Conservation (phyloP, 2,329 filamentous ascomycete species). For the Huntiella omanensis region DNA sequence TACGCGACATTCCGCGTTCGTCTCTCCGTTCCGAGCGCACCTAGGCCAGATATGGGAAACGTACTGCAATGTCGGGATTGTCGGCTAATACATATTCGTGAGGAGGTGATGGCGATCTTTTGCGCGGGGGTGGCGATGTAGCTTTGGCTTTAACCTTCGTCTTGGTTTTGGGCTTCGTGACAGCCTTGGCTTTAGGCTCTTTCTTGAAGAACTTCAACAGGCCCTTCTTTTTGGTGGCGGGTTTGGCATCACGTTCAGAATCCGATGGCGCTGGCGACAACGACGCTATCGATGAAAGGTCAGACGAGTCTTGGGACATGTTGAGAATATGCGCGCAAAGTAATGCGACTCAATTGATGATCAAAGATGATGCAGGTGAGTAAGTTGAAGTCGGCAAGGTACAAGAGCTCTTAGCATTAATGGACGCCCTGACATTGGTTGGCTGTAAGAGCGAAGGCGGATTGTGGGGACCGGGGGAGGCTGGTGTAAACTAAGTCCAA, state of each 20-base stretch:
- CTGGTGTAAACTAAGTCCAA: conserved; percentile 3
- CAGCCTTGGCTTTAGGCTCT: conserved; percentile 17
- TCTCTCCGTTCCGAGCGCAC: conserved; percentile 14
- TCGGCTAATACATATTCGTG: conserved; percentile 83
- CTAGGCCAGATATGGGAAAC: conserved; percentile 22
- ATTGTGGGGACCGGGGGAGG: conserved; percentile 10
- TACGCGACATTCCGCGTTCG: conserved; percentile 33
- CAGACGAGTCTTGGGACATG: conserved; percentile 37
- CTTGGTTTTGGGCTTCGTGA: no score
- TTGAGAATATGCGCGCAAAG: neutral
- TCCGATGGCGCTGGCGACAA: conserved; percentile 26
- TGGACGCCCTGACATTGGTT: neutral
- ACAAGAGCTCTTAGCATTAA: neutral
- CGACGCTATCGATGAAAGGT: conserved; percentile 39
- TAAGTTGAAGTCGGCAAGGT: neutral
- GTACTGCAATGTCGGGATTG: conserved; percentile 78
- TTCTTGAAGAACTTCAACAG: conserved; percentile 45
- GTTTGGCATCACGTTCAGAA: conserved; percentile 32
- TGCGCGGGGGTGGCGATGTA: conserved; percentile 47
- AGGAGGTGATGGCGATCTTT: conserved; percentile 70
- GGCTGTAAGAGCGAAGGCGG: conserved; percentile 5
- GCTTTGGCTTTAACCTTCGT: conserved; percentile 24
- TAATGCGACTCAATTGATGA: neutral
- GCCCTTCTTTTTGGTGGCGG: conserved; percentile 31
- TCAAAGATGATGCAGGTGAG: neutral